phyloP scores from a whole-genome alignment of 2,329 filamentous ascomycete species.

The Trichophyton mentagrophytes region DNA sequence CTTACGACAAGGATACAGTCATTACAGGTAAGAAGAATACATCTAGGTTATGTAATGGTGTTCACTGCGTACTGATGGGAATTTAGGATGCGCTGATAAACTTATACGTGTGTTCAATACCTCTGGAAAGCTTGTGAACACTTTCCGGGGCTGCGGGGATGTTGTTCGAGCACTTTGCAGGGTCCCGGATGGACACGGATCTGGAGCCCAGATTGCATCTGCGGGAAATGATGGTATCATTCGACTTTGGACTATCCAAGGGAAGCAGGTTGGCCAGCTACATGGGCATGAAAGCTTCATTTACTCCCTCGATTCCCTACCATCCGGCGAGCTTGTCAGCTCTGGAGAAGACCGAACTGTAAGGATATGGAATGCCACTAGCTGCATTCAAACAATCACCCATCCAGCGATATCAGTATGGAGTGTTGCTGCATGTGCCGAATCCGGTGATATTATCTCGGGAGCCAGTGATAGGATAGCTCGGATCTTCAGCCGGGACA shows the following conservation, averaged over 20 bases:
- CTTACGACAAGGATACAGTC: constrained; percentile 64
- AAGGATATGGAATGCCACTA: constrained; percentile 67
- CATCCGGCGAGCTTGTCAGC: constrained; percentile 78
- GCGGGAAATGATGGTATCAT: constrained; percentile 88
- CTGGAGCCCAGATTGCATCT: constrained; percentile 83
- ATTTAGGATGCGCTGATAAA: constrained; percentile 67
- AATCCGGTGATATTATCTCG: constrained; percentile 84
- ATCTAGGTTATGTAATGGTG: neutral
- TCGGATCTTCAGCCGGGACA: constrained; percentile 66
- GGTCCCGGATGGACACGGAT: constrained; percentile 61
- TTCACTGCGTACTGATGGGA: neutral
- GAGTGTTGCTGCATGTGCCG: constrained; percentile 68
- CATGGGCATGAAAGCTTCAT: constrained; percentile 91
- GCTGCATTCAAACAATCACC: constrained; percentile 90
- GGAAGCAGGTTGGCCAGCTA: constrained; percentile 62
- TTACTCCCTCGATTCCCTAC: constrained; percentile 65
- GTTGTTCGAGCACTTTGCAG: constrained; percentile 80
- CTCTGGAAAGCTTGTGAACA: constrained; percentile 50
- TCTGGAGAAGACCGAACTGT: constrained; percentile 90
- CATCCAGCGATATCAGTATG: constrained; percentile 95
- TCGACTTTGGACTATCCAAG: constrained; percentile 72
- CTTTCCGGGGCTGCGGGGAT: constrained; percentile 59
- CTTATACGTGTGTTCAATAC: constrained; percentile 69
- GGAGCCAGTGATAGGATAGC: constrained; percentile 81
- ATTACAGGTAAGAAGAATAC: constrained; percentile 47